phyloP scores from a whole-genome alignment of 2,329 filamentous ascomycete genomes.

The Trichoderma polysporum region DNA sequence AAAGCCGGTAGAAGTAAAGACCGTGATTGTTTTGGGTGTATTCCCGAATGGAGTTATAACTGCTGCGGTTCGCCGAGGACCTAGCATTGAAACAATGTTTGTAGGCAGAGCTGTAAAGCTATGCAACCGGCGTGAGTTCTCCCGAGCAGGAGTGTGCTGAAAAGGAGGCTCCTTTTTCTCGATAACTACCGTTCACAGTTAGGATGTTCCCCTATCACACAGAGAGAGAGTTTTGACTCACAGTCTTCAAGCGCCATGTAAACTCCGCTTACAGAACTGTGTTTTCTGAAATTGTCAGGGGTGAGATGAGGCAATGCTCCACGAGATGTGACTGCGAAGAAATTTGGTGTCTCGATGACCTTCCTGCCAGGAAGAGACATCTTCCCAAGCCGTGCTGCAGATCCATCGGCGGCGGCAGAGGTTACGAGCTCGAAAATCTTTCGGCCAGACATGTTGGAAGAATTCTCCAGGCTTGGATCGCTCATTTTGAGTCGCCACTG shows the following conservation, averaged over 20 bases:
- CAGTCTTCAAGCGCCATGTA: constrained; percentile 92
- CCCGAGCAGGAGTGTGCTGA: constrained; percentile 40
- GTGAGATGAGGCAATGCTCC: constrained; percentile 85
- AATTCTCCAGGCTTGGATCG: constrained; percentile 25
- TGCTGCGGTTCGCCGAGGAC: constrained; percentile 73
- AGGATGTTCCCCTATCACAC: neutral
- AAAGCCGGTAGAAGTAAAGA: constrained; percentile 88
- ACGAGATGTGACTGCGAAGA: constrained; percentile 75
- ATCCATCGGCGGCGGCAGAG: constrained; percentile 38
- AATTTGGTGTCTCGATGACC: constrained; percentile 79
- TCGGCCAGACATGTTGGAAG: constrained; percentile 28
- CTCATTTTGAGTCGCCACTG: constrained; percentile 33
- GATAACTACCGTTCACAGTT: constrained; percentile 45
- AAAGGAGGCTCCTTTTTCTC: constrained; percentile 54
- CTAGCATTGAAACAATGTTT: constrained; percentile 67
- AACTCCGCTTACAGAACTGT: constrained; percentile 65
- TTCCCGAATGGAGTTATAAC: constrained; percentile 71
- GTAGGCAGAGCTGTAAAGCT: constrained; percentile 72
- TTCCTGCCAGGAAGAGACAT: constrained; percentile 62
- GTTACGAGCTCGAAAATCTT: constrained; percentile 49
- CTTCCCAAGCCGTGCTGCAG: constrained; percentile 64
- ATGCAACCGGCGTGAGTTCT: constrained; percentile 61
- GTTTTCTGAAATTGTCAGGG: constrained; percentile 72
- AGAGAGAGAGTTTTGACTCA: constrained; percentile 48
- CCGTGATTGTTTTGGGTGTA: constrained; percentile 66